Evolutionary conservation across 1,284 basidiomycete genomes (phyloP).

Genomic region (Uromyces viciae-fabae): DNA sequence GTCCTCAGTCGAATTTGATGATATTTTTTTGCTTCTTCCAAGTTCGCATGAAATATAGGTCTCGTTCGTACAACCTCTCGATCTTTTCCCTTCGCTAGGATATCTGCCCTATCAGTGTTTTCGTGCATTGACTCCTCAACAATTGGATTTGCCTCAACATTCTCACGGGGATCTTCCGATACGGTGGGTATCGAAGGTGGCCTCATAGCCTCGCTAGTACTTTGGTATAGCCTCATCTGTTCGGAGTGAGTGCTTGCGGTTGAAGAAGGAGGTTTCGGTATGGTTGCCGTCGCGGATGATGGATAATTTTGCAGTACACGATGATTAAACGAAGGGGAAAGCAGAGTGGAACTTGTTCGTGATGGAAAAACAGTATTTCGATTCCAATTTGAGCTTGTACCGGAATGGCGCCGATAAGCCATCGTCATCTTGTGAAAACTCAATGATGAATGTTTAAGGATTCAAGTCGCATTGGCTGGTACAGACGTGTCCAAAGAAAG

Average conservation of each 20-base stretch:
- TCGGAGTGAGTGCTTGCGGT: not conserved
- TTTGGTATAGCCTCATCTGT: not conserved
- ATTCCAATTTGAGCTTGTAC: not conserved
- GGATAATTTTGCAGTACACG: not conserved
- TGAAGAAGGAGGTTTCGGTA: not conserved
- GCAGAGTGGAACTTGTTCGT: not conserved
- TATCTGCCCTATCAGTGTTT: not conserved
- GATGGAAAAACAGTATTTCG: not conserved
- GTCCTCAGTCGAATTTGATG: conserved; percentile 12
- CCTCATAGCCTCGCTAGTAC: not conserved
- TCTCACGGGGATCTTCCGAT: not conserved
- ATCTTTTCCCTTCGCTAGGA: conserved; percentile 2
- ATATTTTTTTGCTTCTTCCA: conserved; percentile 22
- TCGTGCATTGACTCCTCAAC: not conserved
- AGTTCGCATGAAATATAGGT: conserved; percentile 20
- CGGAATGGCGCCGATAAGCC: conserved; percentile 23
- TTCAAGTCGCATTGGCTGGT: not conserved
- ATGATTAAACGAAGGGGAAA: not conserved
- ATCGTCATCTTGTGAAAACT: conserved; percentile 1
- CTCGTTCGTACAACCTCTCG: conserved; percentile 1
- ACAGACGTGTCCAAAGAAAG: no score
- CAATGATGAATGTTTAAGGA: not conserved
- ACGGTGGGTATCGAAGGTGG: not conserved
- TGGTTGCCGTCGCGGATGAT: not conserved
- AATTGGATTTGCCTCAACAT: not conserved